These are phyloP conservation scores for Cutaneotrichosporon dermatis DNA, from an alignment of 1,284 basidiomycete genomes.

Conservation along the genomic window DNA sequence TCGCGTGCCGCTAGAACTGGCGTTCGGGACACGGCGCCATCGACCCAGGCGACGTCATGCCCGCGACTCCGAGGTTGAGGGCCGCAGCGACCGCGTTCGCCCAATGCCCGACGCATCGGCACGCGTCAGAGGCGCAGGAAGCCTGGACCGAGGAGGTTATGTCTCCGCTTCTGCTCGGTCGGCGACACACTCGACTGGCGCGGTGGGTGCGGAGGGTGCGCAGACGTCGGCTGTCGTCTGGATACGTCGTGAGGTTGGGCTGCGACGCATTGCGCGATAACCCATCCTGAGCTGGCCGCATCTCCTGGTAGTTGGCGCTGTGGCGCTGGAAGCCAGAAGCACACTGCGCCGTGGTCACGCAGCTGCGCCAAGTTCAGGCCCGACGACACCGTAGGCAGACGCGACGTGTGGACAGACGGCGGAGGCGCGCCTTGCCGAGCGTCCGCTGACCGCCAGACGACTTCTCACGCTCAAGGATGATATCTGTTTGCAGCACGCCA, in stretches of 20 bases:
- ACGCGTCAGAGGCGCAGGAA: constrained; percentile 42
- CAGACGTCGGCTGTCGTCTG: background rate
- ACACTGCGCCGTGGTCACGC: constrained; percentile 12
- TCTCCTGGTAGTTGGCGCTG: constrained; percentile 4
- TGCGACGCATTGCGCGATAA: constrained; percentile 27
- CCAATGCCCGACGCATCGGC: constrained; percentile 14
- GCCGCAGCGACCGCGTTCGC: constrained; percentile 24
- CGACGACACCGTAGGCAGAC: constrained; percentile 25
- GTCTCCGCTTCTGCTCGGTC: constrained; percentile 17
- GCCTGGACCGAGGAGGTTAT: constrained; percentile 30
- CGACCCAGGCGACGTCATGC: background rate
- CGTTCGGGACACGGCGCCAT: background rate
- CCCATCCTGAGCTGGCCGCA: background rate
- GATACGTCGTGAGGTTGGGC: constrained; percentile 19
- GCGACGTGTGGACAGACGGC: constrained; percentile 27
- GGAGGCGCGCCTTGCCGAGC: constrained; percentile 25
- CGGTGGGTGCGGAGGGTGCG: background rate
- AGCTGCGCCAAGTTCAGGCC: constrained; percentile 31
- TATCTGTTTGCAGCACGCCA: constrained; percentile 21
- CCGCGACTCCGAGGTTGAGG: constrained; percentile 7
- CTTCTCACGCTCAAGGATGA: constrained; percentile 44
- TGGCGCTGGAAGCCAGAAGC: constrained; percentile 11
- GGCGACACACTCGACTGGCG: constrained; percentile 8
- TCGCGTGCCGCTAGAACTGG: background rate
- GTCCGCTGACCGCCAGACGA: constrained; percentile 27